Conservation (phyloP, 2,329 filamentous ascomycete genomes). For the Reticulascus tulasneorum region DNA sequence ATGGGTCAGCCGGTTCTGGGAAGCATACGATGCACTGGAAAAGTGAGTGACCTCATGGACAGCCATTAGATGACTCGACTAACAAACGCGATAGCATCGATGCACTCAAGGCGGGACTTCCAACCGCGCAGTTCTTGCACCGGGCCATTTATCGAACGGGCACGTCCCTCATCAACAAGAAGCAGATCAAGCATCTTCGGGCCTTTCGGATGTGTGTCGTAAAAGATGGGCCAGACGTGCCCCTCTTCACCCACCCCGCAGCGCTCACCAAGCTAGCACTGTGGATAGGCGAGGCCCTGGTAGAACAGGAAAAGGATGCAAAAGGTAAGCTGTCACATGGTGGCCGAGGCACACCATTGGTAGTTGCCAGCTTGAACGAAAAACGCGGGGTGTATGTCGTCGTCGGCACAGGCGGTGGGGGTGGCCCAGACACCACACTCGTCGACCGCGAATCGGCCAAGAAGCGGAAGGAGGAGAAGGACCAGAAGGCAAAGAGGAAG, state of each 20-base stretch:
- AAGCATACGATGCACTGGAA: constrained; percentile 68
- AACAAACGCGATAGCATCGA: constrained; percentile 58
- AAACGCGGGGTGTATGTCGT: constrained; percentile 83
- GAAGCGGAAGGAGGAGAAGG: constrained; percentile 58
- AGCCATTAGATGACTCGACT: constrained; percentile 36
- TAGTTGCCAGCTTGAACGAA: constrained; percentile 87
- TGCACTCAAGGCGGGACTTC: constrained; percentile 69
- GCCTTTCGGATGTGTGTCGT: constrained; percentile 95
- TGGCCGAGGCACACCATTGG: constrained; percentile 75
- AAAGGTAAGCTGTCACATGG: constrained; percentile 67
- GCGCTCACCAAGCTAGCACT: constrained; percentile 89
- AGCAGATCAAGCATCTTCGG: constrained; percentile 85
- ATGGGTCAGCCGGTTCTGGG: constrained; percentile 66
- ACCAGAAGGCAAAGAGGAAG: constrained; percentile 58
- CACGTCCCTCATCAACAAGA: constrained; percentile 85
- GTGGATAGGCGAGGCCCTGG: constrained; percentile 90
- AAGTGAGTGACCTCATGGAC: constrained; percentile 46
- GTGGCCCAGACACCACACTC: constrained; percentile 67
- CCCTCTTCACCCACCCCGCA: constrained; percentile 88
- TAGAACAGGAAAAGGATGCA: constrained; percentile 77
- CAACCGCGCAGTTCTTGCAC: constrained; percentile 83
- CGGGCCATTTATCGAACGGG: constrained; percentile 91
- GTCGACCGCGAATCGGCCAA: constrained; percentile 63
- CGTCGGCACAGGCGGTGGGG: constrained; percentile 86
- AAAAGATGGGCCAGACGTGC: constrained; percentile 87